Evolutionary conservation across 352 stramenopile species (phyloP), one percentile per base, ranked within the genome.

Genomic region (Saprolegnia diclina): DNA sequence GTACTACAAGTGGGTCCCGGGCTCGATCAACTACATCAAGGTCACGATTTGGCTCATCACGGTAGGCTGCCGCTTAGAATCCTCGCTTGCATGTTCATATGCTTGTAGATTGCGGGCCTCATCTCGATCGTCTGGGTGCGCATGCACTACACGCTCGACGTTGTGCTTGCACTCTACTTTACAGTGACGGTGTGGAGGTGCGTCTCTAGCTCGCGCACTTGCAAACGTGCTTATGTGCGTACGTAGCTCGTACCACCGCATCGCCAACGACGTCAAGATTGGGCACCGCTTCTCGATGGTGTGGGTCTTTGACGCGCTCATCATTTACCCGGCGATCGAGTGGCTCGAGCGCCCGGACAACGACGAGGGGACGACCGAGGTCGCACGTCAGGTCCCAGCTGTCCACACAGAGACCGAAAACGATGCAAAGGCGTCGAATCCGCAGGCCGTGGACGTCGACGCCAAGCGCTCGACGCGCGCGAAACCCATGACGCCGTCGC

Each of bases 1-100:
- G 35, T 69, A 69, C 46, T 69, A 69, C 63, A 69, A 69, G 22
- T 69, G 63, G 63, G 63, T 69, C 9, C 63, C 63, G 16, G 63
- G 63, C 6, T 69, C 63, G 50, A 69, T 69, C 53, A 69, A 69
- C 38, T 69, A 69, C 63, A 69, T 69, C n/a, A 69, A 69, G 22
- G 63, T 69, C 18, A 61, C 63, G 63, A 40, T 69, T 0, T 69
- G 63, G 63, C 63, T 69, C 63, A 56, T 69, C 22, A 69, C 63
- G 53, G 63, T 69, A 37, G 24, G 59, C n/a, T n/a, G n/a, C n/a
- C n/a, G n/a, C n/a, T n/a, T n/a, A n/a, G n/a, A n/a, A n/a, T n/a
- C n/a, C n/a, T n/a, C n/a, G n/a, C n/a, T n/a, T n/a, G n/a, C n/a
- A 29, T 52, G 21, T 19, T 52, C 45, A 52, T 21, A 52, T 52